Percentiles rank a stretch among this genome's conserved stretches.
These are phyloP conservation scores for Ambrosia artemisiifolia DNA, from an alignment of 129 eudicot species.

Conservation along the genomic window DNA sequence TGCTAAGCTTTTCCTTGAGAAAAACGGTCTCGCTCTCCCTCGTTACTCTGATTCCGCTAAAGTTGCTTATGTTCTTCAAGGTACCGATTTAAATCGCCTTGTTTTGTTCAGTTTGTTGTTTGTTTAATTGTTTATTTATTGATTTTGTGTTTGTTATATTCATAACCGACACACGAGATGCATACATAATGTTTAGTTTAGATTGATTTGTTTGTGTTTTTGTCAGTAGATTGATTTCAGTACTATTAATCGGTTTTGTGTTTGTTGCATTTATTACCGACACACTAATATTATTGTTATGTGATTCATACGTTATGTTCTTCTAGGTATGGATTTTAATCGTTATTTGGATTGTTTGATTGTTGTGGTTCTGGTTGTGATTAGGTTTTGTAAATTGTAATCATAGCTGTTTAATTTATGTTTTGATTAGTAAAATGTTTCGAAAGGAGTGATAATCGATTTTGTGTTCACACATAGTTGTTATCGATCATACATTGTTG, in stretches of 20 bases:
- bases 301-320: no score
- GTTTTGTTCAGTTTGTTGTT: background rate
- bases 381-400: constrained; percentile 3
- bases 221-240: background rate
- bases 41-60: constrained; percentile 72
- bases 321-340: no score
- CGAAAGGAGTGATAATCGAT: constrained; percentile 10
- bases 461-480: background rate
- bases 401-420: background rate
- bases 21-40: constrained; percentile 71
- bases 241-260: no score
- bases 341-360: background rate
- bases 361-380: background rate
- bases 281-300: no score
- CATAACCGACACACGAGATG: no score
- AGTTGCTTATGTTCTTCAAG: constrained; percentile 87
- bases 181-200: background rate
- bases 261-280: no score
- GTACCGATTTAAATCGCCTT: constrained; percentile 23
- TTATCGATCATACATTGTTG: no score
- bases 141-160: no score
- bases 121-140: no score
- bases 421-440: background rate
- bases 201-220: background rate
- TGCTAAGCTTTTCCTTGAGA: constrained; percentile 55